These are phyloP conservation scores for Penicillium pancosmium DNA, from an alignment of 495 filamentous ascomycete species.

Conservation along the genomic window DNA sequence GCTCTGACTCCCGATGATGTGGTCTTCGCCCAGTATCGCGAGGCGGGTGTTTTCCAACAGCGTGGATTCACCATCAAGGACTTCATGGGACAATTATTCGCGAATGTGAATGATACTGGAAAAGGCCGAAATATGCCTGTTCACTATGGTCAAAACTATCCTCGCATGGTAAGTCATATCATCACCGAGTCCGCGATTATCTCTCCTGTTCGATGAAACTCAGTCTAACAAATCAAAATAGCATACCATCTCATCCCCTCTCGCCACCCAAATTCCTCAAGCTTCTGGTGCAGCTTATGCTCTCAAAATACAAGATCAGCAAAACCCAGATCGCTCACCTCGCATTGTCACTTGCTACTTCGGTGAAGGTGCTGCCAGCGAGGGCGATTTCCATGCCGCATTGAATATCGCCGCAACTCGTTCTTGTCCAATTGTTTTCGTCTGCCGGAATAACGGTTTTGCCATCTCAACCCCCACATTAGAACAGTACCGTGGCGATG, in stretches of 20 bases:
- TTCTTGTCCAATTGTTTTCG: slow-evolving; percentile 87
- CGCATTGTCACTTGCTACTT: slow-evolving; percentile 89
- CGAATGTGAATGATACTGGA: slow-evolving; percentile 80
- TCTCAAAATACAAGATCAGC: slow-evolving; percentile 79
- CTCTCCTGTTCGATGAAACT: too few relatives aligned
- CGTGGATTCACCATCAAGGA: slow-evolving; percentile 83
- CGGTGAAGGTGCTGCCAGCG: slow-evolving; percentile 95
- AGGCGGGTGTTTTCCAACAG: slow-evolving; percentile 87
- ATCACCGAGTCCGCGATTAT: neutral
- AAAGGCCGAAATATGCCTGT: slow-evolving; percentile 96
- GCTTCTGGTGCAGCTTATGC: slow-evolving; percentile 93
- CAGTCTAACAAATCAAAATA: slow-evolving; percentile 28
- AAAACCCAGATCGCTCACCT: slow-evolving; percentile 65
- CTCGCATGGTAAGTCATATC: slow-evolving; percentile 68
- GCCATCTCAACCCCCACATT: slow-evolving; percentile 93
- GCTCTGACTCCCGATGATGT: slow-evolving; percentile 83
- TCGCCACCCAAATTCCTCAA: slow-evolving; percentile 96
- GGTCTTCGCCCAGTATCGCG: slow-evolving; percentile 92
- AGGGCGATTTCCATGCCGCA: slow-evolving; percentile 97
- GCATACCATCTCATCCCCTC: slow-evolving; percentile 91
- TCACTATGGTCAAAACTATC: slow-evolving; percentile 83
- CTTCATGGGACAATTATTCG: slow-evolving; percentile 96
- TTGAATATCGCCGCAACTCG: slow-evolving; percentile 96
- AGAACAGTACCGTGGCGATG: slow-evolving; percentile 96
- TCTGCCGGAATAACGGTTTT: slow-evolving; percentile 97